These are phyloP conservation scores for Chrysoporthe cubensis DNA, from an alignment of 2,329 filamentous ascomycete species.

Conservation along the genomic window DNA sequence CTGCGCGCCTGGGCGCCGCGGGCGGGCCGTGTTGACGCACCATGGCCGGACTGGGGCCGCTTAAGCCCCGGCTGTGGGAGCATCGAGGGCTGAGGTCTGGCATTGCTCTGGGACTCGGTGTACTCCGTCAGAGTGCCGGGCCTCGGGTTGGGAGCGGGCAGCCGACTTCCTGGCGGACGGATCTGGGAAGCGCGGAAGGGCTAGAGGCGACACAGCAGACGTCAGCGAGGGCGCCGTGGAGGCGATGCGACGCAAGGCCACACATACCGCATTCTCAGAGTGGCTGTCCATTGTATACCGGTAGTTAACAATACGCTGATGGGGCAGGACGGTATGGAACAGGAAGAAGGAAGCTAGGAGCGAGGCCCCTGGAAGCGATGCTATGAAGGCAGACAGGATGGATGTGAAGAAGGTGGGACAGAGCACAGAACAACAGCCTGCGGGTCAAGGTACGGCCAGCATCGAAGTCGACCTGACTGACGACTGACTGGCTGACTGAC, in stretches of 20 bases:
- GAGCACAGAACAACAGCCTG: not conserved
- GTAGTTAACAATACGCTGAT: conserved; percentile 33
- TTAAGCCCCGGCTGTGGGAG: conserved; percentile 52
- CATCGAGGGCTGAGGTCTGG: conserved; percentile 50
- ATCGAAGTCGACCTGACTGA: conserved; percentile 4
- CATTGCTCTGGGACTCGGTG: conserved; percentile 64
- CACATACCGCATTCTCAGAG: conserved; percentile 41
- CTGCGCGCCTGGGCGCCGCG: not conserved
- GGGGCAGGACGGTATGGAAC: conserved; percentile 28
- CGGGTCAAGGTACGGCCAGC: not conserved
- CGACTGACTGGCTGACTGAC: not conserved
- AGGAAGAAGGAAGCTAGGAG: conserved; percentile 30
- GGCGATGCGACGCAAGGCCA: conserved; percentile 4
- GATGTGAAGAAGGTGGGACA: conserved; percentile 3
- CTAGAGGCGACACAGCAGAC: conserved; percentile 12
- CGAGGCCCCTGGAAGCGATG: conserved; percentile 29
- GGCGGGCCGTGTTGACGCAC: conserved; percentile 33
- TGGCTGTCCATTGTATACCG: conserved; percentile 39
- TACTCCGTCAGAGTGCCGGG: conserved; percentile 53
- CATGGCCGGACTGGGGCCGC: conserved; percentile 42
- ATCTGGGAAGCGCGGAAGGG: conserved; percentile 34
- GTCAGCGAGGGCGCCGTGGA: not conserved
- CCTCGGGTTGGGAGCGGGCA: conserved; percentile 30
- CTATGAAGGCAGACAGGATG: conserved; percentile 24
- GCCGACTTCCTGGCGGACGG: conserved; percentile 29